Conservation (phyloP, 2,329 filamentous ascomycete species). For the Colletotrichum sp. region DNA sequence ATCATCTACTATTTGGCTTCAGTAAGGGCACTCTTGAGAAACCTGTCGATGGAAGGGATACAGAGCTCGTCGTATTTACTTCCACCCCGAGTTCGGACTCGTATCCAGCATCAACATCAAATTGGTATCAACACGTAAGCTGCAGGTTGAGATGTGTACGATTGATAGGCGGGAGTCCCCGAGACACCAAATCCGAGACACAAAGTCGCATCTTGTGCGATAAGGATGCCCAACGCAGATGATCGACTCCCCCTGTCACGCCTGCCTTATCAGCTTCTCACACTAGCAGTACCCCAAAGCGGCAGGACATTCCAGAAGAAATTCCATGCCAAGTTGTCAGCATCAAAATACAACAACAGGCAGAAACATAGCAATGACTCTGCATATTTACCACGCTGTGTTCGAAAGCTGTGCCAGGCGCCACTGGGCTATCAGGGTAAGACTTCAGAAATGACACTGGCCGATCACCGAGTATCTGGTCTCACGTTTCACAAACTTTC, state of each 20-base stretch:
- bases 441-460: not conserved
- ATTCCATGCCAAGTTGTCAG: not conserved
- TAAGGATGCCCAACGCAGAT: not conserved
- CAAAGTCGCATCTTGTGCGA: not conserved
- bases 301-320: not conserved
- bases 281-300: not conserved
- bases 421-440: not conserved
- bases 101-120: not conserved
- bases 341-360: not conserved
- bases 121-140: not conserved
- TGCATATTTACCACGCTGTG: not conserved
- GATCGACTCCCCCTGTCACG: not conserved
- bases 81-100: not conserved
- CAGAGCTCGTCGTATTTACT: not conserved
- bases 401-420: not conserved
- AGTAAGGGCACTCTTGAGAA: not conserved
- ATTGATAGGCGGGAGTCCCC: not conserved
- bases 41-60: not conserved
- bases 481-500: not conserved
- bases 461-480: not conserved
- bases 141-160: not conserved
- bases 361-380: not conserved
- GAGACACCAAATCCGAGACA: not conserved
- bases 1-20: not conserved
- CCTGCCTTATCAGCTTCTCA: not conserved